phyloP scores from a whole-genome alignment of 1,284 basidiomycete species.

The Coniferiporia weirii region DNA sequence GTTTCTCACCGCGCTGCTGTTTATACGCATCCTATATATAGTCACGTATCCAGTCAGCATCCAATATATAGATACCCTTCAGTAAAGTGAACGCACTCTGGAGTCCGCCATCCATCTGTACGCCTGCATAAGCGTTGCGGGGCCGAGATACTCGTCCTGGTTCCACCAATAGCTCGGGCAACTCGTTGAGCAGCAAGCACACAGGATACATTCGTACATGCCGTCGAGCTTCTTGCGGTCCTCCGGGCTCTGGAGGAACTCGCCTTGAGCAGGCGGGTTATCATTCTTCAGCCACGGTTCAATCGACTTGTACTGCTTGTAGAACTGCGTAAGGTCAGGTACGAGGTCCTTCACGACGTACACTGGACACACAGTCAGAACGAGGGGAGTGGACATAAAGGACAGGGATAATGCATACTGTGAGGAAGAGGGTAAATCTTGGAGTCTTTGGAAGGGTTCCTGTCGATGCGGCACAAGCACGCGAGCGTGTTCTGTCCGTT shows the following conservation, averaged over 20 bases:
- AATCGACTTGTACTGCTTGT: slow-evolving; percentile 99
- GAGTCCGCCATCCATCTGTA: slow-evolving; percentile 99
- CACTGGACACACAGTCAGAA: slow-evolving; percentile 51
- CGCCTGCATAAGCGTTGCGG: slow-evolving; percentile 92
- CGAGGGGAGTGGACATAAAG: neutral
- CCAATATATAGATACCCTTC: too few relatives aligned
- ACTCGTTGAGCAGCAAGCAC: slow-evolving; percentile 94
- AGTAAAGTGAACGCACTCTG: slow-evolving; percentile 46
- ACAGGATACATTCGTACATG: slow-evolving; percentile 94
- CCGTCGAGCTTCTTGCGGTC: slow-evolving; percentile 96
- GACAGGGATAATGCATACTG: slow-evolving; percentile 53
- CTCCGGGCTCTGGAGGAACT: slow-evolving; percentile 86
- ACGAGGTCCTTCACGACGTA: slow-evolving; percentile 99
- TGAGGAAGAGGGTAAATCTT: slow-evolving; percentile 99
- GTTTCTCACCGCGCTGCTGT: slow-evolving; percentile 81
- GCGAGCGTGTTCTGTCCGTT: slow-evolving; percentile 97
- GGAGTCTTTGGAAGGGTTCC: slow-evolving; percentile 59
- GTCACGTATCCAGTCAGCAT: neutral
- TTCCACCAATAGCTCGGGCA: slow-evolving; percentile 99
- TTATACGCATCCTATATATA: slow-evolving; percentile 66
- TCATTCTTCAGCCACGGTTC: slow-evolving; percentile 93
- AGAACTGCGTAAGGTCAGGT: slow-evolving; percentile 85
- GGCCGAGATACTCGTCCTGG: slow-evolving; percentile 96
- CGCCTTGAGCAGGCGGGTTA: slow-evolving; percentile 76
- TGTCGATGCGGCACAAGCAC: slow-evolving; percentile 93